Evolutionary conservation across 768 basidiomycete species (phyloP).

Genomic region (Cubamyces lactineus): DNA sequence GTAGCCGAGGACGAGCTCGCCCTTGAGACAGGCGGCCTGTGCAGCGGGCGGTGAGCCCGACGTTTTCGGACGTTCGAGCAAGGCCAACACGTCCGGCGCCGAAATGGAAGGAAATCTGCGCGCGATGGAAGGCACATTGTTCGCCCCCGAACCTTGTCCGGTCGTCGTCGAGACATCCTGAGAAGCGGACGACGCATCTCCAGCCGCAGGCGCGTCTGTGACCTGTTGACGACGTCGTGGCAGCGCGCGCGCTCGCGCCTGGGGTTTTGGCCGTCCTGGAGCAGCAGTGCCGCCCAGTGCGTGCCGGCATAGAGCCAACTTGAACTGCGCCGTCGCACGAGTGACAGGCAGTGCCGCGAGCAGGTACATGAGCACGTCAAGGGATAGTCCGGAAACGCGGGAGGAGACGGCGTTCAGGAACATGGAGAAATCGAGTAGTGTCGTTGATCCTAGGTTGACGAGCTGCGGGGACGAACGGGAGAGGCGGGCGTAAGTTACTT

Average conservation of each 20-base stretch:
- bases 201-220: neutral
- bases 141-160: slow-evolving; percentile 2
- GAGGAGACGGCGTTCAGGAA: slow-evolving; percentile 36
- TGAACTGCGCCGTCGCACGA: slow-evolving; percentile 32
- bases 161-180: slow-evolving; percentile 3
- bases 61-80: slow-evolving; percentile 19
- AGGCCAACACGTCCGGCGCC: slow-evolving; percentile 24
- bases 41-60: slow-evolving; percentile 13
- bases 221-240: slow-evolving; percentile 28
- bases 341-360: slow-evolving; percentile 33
- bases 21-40: slow-evolving; percentile 25
- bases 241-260: slow-evolving; percentile 32
- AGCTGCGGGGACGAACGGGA: slow-evolving; percentile 30
- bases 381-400: slow-evolving; percentile 30
- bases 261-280: slow-evolving; percentile 16
- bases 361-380: slow-evolving; percentile 25
- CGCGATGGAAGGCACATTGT: slow-evolving; percentile 8
- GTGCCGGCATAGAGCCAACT: slow-evolving; percentile 34
- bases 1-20: slow-evolving; percentile 34
- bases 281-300: slow-evolving; percentile 8
- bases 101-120: slow-evolving; percentile 24
- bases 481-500: neutral
- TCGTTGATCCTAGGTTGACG: slow-evolving; percentile 39
- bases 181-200: neutral
- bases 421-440: slow-evolving; percentile 36